A percentile compares a stretch with the other conserved stretches of the same genome.
These are phyloP conservation scores for Malassezia psittaci DNA, from an alignment of 1,284 basidiomycete species.

Conservation along the genomic window DNA sequence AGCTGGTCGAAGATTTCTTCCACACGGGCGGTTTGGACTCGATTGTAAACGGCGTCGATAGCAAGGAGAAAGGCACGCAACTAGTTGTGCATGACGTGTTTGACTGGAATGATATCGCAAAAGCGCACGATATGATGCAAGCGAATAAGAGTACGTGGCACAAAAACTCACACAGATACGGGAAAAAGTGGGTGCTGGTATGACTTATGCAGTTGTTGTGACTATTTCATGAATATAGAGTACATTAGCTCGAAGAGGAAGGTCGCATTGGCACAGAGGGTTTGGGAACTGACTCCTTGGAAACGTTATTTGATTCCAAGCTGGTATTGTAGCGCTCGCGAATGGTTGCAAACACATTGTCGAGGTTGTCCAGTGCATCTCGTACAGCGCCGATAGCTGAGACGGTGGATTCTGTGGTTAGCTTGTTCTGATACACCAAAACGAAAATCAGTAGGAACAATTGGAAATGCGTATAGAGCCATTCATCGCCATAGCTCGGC, in stretches of 20 bases:
- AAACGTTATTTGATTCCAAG: conserved; percentile 23
- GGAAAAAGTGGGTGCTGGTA: conserved; percentile 50
- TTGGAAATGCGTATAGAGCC: conserved; percentile 36
- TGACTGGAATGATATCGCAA: conserved; percentile 69
- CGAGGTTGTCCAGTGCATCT: conserved; percentile 36
- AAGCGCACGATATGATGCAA: conserved; percentile 78
- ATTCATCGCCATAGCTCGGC: conserved; percentile 12
- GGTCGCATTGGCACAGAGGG: background rate
- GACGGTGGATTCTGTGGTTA: conserved; percentile 18
- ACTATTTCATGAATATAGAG: conserved; percentile 3
- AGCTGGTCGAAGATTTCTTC: conserved; percentile 61
- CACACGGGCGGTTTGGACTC: conserved; percentile 19
- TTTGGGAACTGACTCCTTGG: conserved; percentile 23
- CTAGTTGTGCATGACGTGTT: conserved; percentile 55
- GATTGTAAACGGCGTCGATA: conserved; percentile 12
- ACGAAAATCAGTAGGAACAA: conserved; percentile 46
- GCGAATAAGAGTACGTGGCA: conserved; percentile 57
- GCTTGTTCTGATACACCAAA: background rate
- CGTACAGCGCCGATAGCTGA: conserved; percentile 35
- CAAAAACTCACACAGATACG: conserved; percentile 35
- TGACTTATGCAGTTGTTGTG: conserved; percentile 6
- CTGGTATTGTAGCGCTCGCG: conserved; percentile 32
- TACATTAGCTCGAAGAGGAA: conserved; percentile 11
- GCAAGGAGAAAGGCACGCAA: background rate
- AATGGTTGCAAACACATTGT: conserved; percentile 35